Conservation (phyloP, 495 filamentous ascomycete species). For the Penicillium chermesinum region DNA sequence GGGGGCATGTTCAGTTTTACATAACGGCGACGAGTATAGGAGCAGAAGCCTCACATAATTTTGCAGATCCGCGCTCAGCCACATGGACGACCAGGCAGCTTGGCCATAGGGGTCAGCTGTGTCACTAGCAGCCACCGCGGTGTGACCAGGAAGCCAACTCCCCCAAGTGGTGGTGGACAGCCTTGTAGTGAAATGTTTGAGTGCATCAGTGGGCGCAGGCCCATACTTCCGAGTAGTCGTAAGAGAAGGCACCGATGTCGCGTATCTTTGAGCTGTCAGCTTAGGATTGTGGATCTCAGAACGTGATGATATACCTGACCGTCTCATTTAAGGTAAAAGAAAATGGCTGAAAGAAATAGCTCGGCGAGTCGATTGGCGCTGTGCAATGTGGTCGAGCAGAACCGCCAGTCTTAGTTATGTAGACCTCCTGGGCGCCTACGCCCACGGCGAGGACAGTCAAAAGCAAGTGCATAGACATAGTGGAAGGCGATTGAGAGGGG, state of each 20-base stretch:
- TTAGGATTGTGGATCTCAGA: neutral
- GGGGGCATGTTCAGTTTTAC: neutral
- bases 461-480: neutral
- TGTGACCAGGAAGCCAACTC: constrained; percentile 25
- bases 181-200: constrained; percentile 13
- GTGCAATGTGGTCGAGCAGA: constrained; percentile 22
- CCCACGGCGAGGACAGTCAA: neutral
- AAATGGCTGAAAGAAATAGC: constrained; percentile 23
- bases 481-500: too few relatives aligned
- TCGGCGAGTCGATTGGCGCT: constrained; percentile 6
- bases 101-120: constrained; percentile 27
- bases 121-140: constrained; percentile 24
- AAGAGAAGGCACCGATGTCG: constrained; percentile 23
- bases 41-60: constrained; percentile 22
- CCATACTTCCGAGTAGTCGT: constrained; percentile 20
- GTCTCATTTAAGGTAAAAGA: constrained; percentile 22
- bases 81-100: constrained; percentile 32
- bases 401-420: constrained; percentile 18
- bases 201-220: constrained; percentile 15
- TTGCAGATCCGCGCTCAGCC: constrained; percentile 21
- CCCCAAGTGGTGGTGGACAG: constrained; percentile 28
- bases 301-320: constrained; percentile 12
- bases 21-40: too few relatives aligned
- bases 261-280: constrained; percentile 15
- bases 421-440: constrained; percentile 20